Base-by-base conservation (phyloP, 140 eudicot species). In the Bidens hawaiensis region DNA sequence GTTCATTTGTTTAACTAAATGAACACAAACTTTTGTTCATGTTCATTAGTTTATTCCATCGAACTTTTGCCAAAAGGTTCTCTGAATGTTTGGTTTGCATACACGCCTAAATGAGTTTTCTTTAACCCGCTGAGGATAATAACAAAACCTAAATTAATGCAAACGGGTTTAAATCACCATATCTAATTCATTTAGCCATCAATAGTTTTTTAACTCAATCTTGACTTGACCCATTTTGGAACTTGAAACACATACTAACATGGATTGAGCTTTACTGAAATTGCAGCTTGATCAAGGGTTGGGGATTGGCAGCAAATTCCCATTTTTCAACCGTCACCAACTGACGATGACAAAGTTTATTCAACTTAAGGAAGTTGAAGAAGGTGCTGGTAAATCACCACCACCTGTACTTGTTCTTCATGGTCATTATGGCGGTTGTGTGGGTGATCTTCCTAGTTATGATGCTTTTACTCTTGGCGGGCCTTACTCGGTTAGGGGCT, bases 381-480 rank as follows among this genome's bases (percentile, higher is more conserved):
- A 85, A 85, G 96, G 90, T 70, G 96, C 96, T 28, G 97, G 97
- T 7, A 93, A 93, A 71, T 75, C 99, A 13, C 95, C 96, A 22
- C 96, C 99, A 6, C 96, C 97, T 6, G 94, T 93, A 40, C 87
- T 93, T 45, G 99, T 93, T 52, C 94, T 93, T 65, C 97, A 93
- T 60, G 99, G 95, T 12, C 95, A 84, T 70, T 93, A 93, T 72
- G 99, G 99, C 58, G 96, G 97, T 17, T 93, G 96, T 65, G 88
- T 93, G 10, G 99, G 99, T 21, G 99, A 93, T 48, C 99, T 93
- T 46, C 97, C 99, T n/a, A 83, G 95, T 68, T 85, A 93, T 71
- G 99, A 93, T 36, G 99, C 99, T 13, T 93, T 93, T 55, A 81
- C 94, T 9, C 91, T 93, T 55, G 99, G 99, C 1, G 99, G 99